These are phyloP conservation scores for Medicago truncatula DNA, from an alignment of 306 rosid species.

Conservation along the genomic window MtrunA17r5.0-ANR NC_053046.1:36930501-36931000, in stretches of 20 bases:
- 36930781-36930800: conserved; percentile 9
- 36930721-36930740: no score
- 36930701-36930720: no score
- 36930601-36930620: conserved; percentile 28
- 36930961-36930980: not conserved
- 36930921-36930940: conserved; percentile 12
- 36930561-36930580: conserved; percentile 10
- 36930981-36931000: conserved; percentile 23
- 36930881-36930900: conserved; percentile 18
- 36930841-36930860: conserved; percentile 22
- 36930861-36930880: conserved; percentile 11
- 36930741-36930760: no score
- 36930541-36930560: not conserved
- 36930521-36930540: conserved; percentile 14
- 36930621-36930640: conserved; percentile 14
- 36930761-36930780: not conserved
- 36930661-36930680: no score
- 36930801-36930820: conserved; percentile 27
- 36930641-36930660: no score
- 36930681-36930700: no score
- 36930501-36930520: not conserved
- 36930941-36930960: conserved; percentile 2
- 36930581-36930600: not conserved
- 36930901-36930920: conserved; percentile 6
- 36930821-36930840: conserved; percentile 22